Percentiles rank a stretch among this genome's conserved stretches.
Evolutionary conservation across 768 basidiomycete species (phyloP).

Genomic region (Lentinula boryana): DNA sequence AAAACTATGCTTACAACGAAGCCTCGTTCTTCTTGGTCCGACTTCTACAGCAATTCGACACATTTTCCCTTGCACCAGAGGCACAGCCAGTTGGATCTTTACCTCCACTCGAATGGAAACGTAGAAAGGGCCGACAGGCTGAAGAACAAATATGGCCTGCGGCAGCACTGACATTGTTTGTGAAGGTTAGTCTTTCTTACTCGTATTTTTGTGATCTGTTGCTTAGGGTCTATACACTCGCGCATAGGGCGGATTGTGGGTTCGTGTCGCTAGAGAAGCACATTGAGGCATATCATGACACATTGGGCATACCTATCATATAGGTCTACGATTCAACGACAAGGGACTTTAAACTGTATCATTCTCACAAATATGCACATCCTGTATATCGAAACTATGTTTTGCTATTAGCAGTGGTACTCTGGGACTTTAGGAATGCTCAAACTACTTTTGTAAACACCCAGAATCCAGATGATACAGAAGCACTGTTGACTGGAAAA

Average conservation of each 20-base stretch:
- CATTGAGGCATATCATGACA: not conserved
- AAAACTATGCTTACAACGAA: conserved; percentile 75
- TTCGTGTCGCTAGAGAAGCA: not conserved
- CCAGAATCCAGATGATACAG: too few species aligned
- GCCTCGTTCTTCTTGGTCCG: conserved; percentile 68
- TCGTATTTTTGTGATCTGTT: not conserved
- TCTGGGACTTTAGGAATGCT: too few species aligned
- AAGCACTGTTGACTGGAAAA: too few species aligned
- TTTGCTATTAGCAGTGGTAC: not conserved
- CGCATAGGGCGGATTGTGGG: conserved; percentile 3
- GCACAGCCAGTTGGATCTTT: conserved; percentile 56
- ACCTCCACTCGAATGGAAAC: conserved; percentile 55
- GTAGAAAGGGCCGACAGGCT: conserved; percentile 40
- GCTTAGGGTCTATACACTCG: not conserved
- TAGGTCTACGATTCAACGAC: not conserved
- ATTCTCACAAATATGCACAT: not conserved
- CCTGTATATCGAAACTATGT: not conserved
- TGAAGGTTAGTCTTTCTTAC: conserved; percentile 43
- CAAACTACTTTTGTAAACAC: too few species aligned
- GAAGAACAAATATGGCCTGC: conserved; percentile 59
- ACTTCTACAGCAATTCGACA: conserved; percentile 58
- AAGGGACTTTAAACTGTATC: not conserved
- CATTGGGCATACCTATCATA: not conserved
- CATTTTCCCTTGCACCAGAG: conserved; percentile 54
- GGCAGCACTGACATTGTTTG: conserved; percentile 57